Evolutionary conservation across 768 basidiomycete species (phyloP), one percentile per base, ranked within the genome.

Genomic region (Amanita phalloides): DNA sequence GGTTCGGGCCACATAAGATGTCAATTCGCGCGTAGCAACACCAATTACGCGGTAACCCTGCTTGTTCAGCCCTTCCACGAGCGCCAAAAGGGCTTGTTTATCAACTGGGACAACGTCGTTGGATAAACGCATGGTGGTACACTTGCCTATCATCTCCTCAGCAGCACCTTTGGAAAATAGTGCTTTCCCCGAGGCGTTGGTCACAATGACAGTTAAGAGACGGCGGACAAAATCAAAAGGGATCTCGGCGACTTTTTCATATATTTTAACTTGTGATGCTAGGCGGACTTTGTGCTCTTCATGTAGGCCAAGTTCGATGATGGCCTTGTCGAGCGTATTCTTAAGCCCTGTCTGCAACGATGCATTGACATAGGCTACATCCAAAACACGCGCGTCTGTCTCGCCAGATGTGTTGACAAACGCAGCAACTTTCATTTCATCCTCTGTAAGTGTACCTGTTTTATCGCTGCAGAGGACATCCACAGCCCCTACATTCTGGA

Each of bases 401-500:
- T 61, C 60, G 37, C 46, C 48, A 20, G 11, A 10, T 3, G n/a
- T 28, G 9, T 48, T 54, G 43, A 51, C 17, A 57, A 58, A 54
- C 66, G 64, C 37, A 61, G 63, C 8, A 30, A 46, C 28, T n/a
- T 46, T 46, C 45, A 46, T 30, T 46, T 46, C 45, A 26, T 46
- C 45, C 45, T 46, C 45, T 14, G 77, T 78, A 30, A 79, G 61
- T 11, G 82, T 84, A 25, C 82, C 82, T 0, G 82, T 84, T 62
- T 83, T 83, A 62, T 84, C 82, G 25, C 78, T 79, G 60, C 81
- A 83, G 32, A 73, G 67, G 57, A 71, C 67, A 4, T 67, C 69
- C 8, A 84, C 79, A 9, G 73, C 77, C 6, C 80, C 78, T 36
- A 84, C 60, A 47, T 74, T 79, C 59, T 84, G 81, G 54, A 84